A percentile compares a stretch with the other conserved stretches of the same genome.
Evolutionary conservation across 345 rosid species (phyloP).

Genomic region (Lepidium didymum): DNA sequence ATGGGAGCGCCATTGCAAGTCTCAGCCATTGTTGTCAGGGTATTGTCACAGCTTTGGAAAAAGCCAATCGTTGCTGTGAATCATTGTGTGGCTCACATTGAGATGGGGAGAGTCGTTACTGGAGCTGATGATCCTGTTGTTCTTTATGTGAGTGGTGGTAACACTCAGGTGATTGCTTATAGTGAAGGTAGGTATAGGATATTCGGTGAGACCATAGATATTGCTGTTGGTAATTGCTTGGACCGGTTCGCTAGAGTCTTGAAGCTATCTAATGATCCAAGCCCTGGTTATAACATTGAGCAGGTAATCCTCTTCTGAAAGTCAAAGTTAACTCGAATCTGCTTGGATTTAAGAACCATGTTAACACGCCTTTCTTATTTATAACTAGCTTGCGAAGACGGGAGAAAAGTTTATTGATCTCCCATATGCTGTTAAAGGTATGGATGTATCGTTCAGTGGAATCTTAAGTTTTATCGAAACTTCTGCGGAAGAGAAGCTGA

Average conservation of each 20-base stretch:
- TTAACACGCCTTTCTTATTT: neutral
- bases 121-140: conserved; percentile 93
- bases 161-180: conserved; percentile 95
- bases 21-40: conserved; percentile 63
- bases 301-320: conserved; percentile 44
- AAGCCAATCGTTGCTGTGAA: conserved; percentile 83
- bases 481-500: conserved; percentile 75
- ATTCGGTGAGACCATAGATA: conserved; percentile 96
- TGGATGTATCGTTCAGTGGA: conserved; percentile 98
- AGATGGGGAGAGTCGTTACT: conserved; percentile 95
- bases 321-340: neutral
- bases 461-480: conserved; percentile 87
- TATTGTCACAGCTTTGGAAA: conserved; percentile 87
- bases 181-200: conserved; percentile 92
- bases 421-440: conserved; percentile 93
- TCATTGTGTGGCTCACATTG: conserved; percentile 97
- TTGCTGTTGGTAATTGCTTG: conserved; percentile 97
- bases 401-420: conserved; percentile 86
- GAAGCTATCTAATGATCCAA: conserved; percentile 92
- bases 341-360: neutral
- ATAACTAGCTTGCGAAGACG: conserved; percentile 81
- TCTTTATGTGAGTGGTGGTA: conserved; percentile 95
- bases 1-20: conserved; percentile 97
- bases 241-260: conserved; percentile 91
- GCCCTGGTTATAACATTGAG: conserved; percentile 97